These are phyloP conservation scores for Knufia petricola DNA, from an alignment of 2,329 filamentous ascomycete genomes.

Conservation along the genomic window DNA sequence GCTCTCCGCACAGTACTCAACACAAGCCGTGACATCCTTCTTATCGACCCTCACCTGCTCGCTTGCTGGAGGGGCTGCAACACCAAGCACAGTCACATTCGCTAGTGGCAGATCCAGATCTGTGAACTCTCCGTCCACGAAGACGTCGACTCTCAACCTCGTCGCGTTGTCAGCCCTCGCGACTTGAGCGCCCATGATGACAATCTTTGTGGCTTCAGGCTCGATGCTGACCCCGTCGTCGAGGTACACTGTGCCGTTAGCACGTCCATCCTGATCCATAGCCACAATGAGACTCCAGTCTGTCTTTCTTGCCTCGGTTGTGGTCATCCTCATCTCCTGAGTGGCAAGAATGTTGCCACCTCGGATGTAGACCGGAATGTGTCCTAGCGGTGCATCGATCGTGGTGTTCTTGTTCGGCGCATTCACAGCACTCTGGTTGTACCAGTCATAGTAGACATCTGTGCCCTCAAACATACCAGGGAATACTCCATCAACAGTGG, in stretches of 20 bases:
- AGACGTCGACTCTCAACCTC: slow-evolving; percentile 3
- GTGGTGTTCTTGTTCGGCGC: slow-evolving; percentile 47
- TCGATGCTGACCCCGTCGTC: slow-evolving; percentile 63
- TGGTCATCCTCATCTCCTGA: slow-evolving; percentile 61
- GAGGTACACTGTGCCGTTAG: slow-evolving; percentile 56
- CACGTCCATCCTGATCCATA: slow-evolving; percentile 45
- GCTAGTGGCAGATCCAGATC: slow-evolving; percentile 48
- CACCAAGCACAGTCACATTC: slow-evolving; percentile 55
- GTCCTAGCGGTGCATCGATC: slow-evolving; percentile 51
- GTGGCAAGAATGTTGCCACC: slow-evolving; percentile 59
- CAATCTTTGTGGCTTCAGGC: slow-evolving; percentile 46
- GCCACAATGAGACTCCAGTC: slow-evolving; percentile 60
- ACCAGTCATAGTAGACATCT: slow-evolving; percentile 70
- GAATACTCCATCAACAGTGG: slow-evolving; percentile 57
- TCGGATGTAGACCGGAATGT: slow-evolving; percentile 63
- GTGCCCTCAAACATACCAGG: slow-evolving; percentile 46
- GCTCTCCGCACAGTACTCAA: slow-evolving; percentile 38
- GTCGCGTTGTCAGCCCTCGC: slow-evolving; percentile 25
- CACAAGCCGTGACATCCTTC: slow-evolving; percentile 30
- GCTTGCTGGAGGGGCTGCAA: slow-evolving; percentile 31
- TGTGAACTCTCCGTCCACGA: slow-evolving; percentile 42
- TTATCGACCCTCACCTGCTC: slow-evolving; percentile 46
- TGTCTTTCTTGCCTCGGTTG: slow-evolving; percentile 50
- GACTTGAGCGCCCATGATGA: slow-evolving; percentile 33
- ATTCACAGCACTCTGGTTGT: slow-evolving; percentile 51